Base-by-base conservation (phyloP, 176 grass and related monocot genomes). In the Areca catechu region DNA sequence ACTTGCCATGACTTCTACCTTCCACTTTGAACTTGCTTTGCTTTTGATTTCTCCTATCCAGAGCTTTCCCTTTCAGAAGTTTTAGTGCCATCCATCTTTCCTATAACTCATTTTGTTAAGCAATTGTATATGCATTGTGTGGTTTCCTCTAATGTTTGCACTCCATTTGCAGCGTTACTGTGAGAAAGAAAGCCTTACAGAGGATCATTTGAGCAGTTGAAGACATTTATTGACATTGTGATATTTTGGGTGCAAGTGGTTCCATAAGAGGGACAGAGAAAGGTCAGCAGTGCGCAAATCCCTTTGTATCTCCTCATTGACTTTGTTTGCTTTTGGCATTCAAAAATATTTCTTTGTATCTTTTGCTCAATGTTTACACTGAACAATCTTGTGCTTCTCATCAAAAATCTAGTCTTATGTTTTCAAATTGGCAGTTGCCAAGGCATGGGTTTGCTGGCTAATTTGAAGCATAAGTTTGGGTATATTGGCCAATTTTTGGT, bases 191-290 rank as follows among this genome's bases (percentile, higher is more conserved):
- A 85, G 62, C 81, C 83, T 98, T 62, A 71, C 65, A 24, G 84
- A 85, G 20, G 84, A 92, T 53, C 81, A 88, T 98, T 98, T 78
- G 84, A 88, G 54, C 88, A 92, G 55, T 54, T 92, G 49, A 92
- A 98, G 76, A 60, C 70, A 78, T 80, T 85, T 78, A 80, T 98
- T 75, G 87, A 98, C 69, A 88, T 98, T 60, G 93, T 50, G 93
- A 98, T 77, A 98, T 98, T 68, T 77, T 92, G 48, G 93, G 93
- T 73, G 87, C 75, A 54, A 83, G 51, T 71, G 87, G 93, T 18
- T 98, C 84, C 62, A 80, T 98, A 74, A 98, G 92, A 60, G 92
- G 92, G 81, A 98, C 87, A 22, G 84, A 85, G 75, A 98, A 98
- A 98, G 84, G 87, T 92, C 70, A 59, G 58, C 49, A 72, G 22